Percentiles rank a stretch among this genome's conserved stretches.
Conservation (phyloP, 2,329 filamentous ascomycete genomes). For the Aspergillus texensis region DNA sequence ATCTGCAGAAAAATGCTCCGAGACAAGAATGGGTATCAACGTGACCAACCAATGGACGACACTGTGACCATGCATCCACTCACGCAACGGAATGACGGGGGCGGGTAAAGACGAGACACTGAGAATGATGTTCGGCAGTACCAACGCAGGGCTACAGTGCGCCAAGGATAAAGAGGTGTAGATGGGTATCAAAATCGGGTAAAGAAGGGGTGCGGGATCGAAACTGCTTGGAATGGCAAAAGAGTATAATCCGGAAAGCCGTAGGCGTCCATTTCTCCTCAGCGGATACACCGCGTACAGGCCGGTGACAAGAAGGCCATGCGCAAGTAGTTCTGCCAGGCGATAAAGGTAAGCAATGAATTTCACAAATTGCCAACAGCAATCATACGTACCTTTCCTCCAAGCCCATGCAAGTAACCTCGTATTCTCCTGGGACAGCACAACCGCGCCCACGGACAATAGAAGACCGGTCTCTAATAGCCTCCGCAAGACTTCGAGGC, state of each 20-base stretch:
- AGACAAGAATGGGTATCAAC: constrained; percentile 65
- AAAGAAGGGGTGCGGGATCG: constrained; percentile 88
- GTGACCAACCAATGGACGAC: constrained; percentile 78
- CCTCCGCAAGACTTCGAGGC: constrained; percentile 50
- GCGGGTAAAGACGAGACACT: constrained; percentile 76
- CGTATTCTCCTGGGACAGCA: constrained; percentile 34
- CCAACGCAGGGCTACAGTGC: constrained; percentile 59
- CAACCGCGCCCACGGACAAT: constrained; percentile 53
- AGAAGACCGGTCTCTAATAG: constrained; percentile 58
- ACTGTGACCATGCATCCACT: constrained; percentile 61
- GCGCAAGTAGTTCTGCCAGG: constrained; percentile 37
- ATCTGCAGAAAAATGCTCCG: constrained; percentile 44
- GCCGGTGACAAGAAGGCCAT: constrained; percentile 32
- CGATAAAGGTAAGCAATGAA: constrained; percentile 12
- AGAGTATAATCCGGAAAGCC: constrained; percentile 42
- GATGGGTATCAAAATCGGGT: constrained; percentile 75
- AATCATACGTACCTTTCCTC: constrained; percentile 38
- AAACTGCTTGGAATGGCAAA: constrained; percentile 74
- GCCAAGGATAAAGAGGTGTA: constrained; percentile 76
- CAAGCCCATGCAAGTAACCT: constrained; percentile 38
- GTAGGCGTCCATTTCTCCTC: constrained; percentile 29
- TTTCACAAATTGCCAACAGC: not conserved
- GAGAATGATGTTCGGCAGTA: constrained; percentile 82
- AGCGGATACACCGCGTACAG: constrained; percentile 59
- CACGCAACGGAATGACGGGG: constrained; percentile 68